Evolutionary conservation across 768 basidiomycete genomes (phyloP), one percentile per base, ranked within the genome.

Genomic region (Lentinula lateritia): DNA sequence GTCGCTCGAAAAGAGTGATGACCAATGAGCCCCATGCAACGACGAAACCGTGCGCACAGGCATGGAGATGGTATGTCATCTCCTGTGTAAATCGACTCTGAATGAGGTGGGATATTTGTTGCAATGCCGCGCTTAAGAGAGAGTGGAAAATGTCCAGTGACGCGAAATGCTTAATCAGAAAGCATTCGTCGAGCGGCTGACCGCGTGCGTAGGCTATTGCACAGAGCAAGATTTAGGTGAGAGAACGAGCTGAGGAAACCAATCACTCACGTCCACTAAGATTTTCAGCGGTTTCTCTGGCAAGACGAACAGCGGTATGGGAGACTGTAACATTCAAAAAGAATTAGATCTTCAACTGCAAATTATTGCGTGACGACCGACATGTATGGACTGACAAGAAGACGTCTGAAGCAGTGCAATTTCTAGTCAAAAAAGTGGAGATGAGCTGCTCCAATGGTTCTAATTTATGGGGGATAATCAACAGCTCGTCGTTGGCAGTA

Each of bases 181-280:
- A 46, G 16, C 34, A n/a, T 50, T 59, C 58, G 38, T 59, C 42
- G n/a, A 59, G 58, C 3, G 45, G 58, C 28, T 50, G 58, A n/a
- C 45, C 18, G 28, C 45, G 58, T 16, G 58, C 58, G 18, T 35
- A 59, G 7, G 58, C 58, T 59, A n/a, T 50, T n/a, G 15, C 5
- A 36, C 6, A 20, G 16, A 15, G 10, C 20, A 23, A 15, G 28
- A 8, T 10, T 20, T 36, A 54, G 39, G 12, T 4, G 50, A 6
- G 6, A 8, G 39, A n/a, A 6, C 8, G n/a, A 5, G 20, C 36
- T 8, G n/a, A 34, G 9, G 6, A 36, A 20, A 16, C n/a, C 20
- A 28, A 5, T 13, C 16, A 41, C 45, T 48, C 6, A 50, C 58
- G 34, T 50, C 58, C 58, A 7, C 32, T 59, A 6, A 59, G 58